Conservation (phyloP, 1,284 basidiomycete species). For the Meripilus lineatus region DNA sequence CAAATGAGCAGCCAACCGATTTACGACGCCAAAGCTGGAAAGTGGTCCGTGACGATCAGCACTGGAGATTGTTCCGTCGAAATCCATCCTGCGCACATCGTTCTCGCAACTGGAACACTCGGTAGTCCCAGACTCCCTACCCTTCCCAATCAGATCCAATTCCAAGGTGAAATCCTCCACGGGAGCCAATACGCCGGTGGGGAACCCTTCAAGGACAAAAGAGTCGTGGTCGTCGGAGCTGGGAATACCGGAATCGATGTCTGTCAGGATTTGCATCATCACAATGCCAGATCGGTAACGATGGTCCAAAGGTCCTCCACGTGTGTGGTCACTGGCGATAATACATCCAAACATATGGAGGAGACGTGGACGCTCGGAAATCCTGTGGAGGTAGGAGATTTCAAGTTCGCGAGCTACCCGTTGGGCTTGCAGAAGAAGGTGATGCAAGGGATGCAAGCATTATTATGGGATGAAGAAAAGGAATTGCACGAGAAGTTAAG, state of each 20-base stretch:
- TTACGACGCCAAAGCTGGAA: conserved; percentile 34
- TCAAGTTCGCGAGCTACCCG: conserved; percentile 38
- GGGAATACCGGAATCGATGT: conserved; percentile 44
- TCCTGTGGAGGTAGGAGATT: conserved; percentile 40
- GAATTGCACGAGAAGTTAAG: conserved; percentile 52
- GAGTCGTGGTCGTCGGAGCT: conserved; percentile 47
- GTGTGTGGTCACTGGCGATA: conserved; percentile 23
- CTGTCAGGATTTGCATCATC: conserved; percentile 37
- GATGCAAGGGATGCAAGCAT: conserved; percentile 13
- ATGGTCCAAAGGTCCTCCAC: conserved; percentile 29
- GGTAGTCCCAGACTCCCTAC: conserved; percentile 41
- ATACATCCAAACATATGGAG: conserved; percentile 20
- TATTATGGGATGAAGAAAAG: conserved; percentile 27
- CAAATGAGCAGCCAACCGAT: conserved; percentile 30
- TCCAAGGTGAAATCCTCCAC: conserved; percentile 39
- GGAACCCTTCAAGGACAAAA: conserved; percentile 37
- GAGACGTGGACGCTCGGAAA: conserved; percentile 35
- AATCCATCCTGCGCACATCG: conserved; percentile 48
- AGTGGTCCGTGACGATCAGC: conserved; percentile 46
- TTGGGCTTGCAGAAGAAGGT: conserved; percentile 32
- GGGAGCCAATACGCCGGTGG: conserved; percentile 36
- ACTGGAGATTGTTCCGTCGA: conserved; percentile 30
- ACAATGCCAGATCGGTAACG: conserved; percentile 29
- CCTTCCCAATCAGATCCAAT: conserved; percentile 34
- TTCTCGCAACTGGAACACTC: conserved; percentile 56